These are phyloP conservation scores for Zoysia japonica DNA, from an alignment of 176 grass and related monocot species.

Conservation along the genomic window DNA sequence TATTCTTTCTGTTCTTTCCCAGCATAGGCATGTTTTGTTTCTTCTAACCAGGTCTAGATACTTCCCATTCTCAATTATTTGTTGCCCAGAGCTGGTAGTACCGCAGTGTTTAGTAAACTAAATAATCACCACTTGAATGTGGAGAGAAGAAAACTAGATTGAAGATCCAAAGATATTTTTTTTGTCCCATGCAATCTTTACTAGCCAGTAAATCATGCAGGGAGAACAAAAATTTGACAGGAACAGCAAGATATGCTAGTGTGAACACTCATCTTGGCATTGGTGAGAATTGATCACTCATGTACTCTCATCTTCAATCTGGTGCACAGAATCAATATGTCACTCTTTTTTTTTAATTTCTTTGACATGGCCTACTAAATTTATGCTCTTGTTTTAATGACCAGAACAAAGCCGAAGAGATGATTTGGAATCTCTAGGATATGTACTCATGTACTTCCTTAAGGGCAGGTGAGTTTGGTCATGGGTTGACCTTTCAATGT, in stretches of 20 bases:
- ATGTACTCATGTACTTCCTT: slow-evolving; percentile 97
- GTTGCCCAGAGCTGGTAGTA: neutral
- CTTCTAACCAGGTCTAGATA: slow-evolving; percentile 11
- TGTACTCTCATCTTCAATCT: neutral
- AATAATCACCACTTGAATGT: neutral
- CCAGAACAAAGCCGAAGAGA: slow-evolving; percentile 98
- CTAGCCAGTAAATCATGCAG: slow-evolving; percentile 53
- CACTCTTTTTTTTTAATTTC: neutral
- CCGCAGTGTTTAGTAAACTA: neutral
- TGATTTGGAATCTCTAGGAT: slow-evolving; percentile 99
- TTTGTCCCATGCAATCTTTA: slow-evolving; percentile 5
- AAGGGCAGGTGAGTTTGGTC: slow-evolving; percentile 74
- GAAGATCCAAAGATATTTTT: neutral
- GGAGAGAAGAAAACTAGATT: neutral
- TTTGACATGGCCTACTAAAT: neutral
- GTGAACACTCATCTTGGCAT: slow-evolving; percentile 98
- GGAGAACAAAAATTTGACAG: slow-evolving; percentile 98
- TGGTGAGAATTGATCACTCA: slow-evolving; percentile 51
- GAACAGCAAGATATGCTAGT: slow-evolving; percentile 91
- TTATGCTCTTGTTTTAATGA: slow-evolving; percentile 21
- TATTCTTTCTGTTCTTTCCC: neutral
- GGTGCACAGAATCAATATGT: neutral
- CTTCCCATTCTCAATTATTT: neutral
- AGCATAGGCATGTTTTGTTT: slow-evolving; percentile 6
- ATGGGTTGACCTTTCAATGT: slow-evolving; percentile 27